Evolutionary conservation across 2,329 filamentous ascomycete genomes (phyloP).

Genomic region (Xenoacremonium recifei): DNA sequence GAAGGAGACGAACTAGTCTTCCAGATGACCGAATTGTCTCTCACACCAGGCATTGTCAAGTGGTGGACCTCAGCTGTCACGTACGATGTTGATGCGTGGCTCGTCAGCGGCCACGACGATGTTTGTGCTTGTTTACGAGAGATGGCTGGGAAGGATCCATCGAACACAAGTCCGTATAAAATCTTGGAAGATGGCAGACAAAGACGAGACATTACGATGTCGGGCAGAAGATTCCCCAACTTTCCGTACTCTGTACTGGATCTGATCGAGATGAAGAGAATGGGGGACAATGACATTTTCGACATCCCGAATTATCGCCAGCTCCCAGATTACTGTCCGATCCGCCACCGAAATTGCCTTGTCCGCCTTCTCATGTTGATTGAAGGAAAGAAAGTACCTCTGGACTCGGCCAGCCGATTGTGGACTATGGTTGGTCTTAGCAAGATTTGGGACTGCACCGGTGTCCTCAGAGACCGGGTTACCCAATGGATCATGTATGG

Average conservation of each 20-base stretch:
- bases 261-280: constrained; percentile 22
- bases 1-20: constrained; percentile 64
- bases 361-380: constrained; percentile 61
- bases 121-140: constrained; percentile 31
- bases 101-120: constrained; percentile 43
- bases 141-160: background rate
- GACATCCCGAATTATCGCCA: constrained; percentile 30
- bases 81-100: constrained; percentile 28
- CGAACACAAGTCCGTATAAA: background rate
- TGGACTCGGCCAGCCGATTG: constrained; percentile 65
- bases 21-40: constrained; percentile 56
- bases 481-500: constrained; percentile 57
- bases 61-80: constrained; percentile 48
- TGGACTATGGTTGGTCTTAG: constrained; percentile 66
- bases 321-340: constrained; percentile 60
- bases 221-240: background rate
- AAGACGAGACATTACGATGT: background rate
- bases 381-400: constrained; percentile 48
- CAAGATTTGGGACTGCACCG: constrained; percentile 54
- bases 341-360: constrained; percentile 63
- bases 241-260: constrained; percentile 4
- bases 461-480: constrained; percentile 47
- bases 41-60: constrained; percentile 52
- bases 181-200: background rate
- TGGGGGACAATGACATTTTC: constrained; percentile 15